Conservation (phyloP, 768 basidiomycete genomes). For the Rhizopogon vesiculosus region DNA sequence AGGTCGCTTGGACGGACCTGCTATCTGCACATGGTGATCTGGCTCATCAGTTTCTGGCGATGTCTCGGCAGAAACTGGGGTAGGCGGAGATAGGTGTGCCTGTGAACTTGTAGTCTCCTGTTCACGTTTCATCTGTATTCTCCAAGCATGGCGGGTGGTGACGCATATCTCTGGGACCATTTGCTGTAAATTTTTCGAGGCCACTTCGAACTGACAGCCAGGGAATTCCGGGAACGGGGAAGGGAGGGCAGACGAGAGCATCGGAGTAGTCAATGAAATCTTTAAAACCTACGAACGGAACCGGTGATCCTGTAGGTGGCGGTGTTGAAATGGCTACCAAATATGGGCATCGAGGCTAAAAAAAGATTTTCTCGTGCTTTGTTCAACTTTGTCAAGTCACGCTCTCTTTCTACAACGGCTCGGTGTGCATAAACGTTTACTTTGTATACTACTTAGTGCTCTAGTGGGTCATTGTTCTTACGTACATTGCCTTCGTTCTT, state of each 20-base stretch:
- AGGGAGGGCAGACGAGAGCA: slow-evolving; percentile 1
- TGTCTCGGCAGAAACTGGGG: slow-evolving; percentile 7
- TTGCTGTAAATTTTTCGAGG: not conserved
- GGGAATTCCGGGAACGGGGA: not conserved
- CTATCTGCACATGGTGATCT: slow-evolving; percentile 8
- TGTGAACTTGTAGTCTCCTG: slow-evolving; percentile 1
- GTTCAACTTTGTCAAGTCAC: no score
- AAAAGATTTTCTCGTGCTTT: no score
- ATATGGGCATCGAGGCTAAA: no score
- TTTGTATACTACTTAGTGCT: no score
- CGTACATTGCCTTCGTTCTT: no score
- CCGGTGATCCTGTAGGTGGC: not conserved
- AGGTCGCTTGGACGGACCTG: slow-evolving; percentile 1
- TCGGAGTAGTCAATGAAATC: slow-evolving; percentile 1
- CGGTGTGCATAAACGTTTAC: no score
- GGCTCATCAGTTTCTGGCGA: slow-evolving; percentile 21
- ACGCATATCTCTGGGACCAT: slow-evolving; percentile 18
- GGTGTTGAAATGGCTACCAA: not conserved
- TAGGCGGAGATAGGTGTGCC: not conserved
- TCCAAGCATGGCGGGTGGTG: slow-evolving; percentile 26
- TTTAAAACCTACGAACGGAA: slow-evolving; percentile 1
- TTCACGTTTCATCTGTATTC: slow-evolving; percentile 12
- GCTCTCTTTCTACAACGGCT: no score
- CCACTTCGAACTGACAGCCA: not conserved
- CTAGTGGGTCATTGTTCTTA: no score